Conservation (phyloP, 179 eudicot species). For the Actinidia chinensis region DNA sequence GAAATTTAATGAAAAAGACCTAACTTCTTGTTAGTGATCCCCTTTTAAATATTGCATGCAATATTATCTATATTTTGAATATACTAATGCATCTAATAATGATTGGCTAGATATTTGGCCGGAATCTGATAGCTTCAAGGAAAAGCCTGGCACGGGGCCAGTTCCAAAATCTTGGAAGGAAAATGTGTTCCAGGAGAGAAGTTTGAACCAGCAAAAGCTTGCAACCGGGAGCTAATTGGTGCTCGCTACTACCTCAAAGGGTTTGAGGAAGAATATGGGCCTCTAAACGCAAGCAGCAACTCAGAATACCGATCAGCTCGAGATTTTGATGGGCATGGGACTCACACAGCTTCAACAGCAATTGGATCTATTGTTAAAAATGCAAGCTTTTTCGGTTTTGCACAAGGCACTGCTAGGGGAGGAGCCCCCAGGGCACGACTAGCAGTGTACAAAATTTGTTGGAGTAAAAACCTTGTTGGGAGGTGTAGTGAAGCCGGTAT, state of each 20-base stretch:
- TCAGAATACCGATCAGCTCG: constrained; percentile 41
- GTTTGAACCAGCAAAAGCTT: constrained; percentile 36
- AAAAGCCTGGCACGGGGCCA: constrained; percentile 32
- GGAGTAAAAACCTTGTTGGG: constrained; percentile 29
- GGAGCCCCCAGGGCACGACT: constrained; percentile 55
- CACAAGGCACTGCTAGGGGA: constrained; percentile 42
- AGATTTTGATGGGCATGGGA: constrained; percentile 45
- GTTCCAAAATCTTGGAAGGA: constrained; percentile 42
- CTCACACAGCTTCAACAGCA: constrained; percentile 52
- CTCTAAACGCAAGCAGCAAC: constrained; percentile 16
- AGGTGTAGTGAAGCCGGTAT: constrained; percentile 39
- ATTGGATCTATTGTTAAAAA: constrained; percentile 35
- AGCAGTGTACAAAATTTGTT: constrained; percentile 53
- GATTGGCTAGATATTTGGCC: constrained; percentile 45
- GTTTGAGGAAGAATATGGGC: constrained; percentile 29
- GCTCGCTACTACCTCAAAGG: constrained; percentile 41
- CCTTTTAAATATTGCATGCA: neutral
- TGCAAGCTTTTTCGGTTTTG: constrained; percentile 38
- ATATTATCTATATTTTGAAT: neutral
- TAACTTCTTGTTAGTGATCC: too few species aligned
- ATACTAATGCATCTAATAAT: neutral
- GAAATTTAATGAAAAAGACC: neutral
- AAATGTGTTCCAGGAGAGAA: constrained; percentile 36
- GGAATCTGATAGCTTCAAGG: constrained; percentile 45
- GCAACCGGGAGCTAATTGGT: constrained; percentile 49